Evolutionary conservation across 352 stramenopile species (phyloP).

Genomic region (Phytophthora macrochlamydospora): DNA sequence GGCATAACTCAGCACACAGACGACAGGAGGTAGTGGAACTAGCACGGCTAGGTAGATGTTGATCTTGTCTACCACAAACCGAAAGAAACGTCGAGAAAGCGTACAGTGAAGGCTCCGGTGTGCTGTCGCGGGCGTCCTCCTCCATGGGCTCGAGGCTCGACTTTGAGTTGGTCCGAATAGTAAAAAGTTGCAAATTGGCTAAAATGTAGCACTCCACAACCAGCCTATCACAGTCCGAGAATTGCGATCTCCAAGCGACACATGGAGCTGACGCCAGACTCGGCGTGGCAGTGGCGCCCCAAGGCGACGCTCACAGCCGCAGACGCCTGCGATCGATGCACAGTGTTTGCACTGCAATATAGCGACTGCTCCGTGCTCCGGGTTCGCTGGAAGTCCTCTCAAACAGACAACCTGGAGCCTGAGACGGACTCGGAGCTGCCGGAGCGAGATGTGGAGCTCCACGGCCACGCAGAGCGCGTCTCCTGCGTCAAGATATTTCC

Average conservation of each 20-base stretch:
- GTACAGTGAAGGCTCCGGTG: constrained; percentile 29
- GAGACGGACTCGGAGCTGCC: constrained; percentile 19
- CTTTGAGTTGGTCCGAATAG: constrained; percentile 7
- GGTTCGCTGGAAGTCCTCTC: constrained; percentile 37
- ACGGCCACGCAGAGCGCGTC: constrained; percentile 54
- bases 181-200: constrained; percentile 10
- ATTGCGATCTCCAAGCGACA: constrained; percentile 26
- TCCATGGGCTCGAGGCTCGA: constrained; percentile 18
- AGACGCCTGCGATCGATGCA: constrained; percentile 40
- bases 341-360: constrained; percentile 55
- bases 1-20: constrained; percentile 11
- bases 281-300: constrained; percentile 53
- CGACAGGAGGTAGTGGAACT: neutral
- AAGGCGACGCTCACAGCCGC: constrained; percentile 43
- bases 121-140: constrained; percentile 18
- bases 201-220: constrained; percentile 12
- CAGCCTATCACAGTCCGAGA: constrained; percentile 10
- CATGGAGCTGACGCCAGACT: constrained; percentile 46
- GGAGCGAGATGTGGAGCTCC: constrained; percentile 52
- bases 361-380: constrained; percentile 52
- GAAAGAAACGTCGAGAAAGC: constrained; percentile 7
- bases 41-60: constrained; percentile 3
- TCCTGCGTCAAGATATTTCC: constrained; percentile 40
- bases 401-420: constrained; percentile 18
- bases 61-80: constrained; percentile 5